These are phyloP conservation scores for Metschnikowia matae DNA, from an alignment of 805 yeast genomes.

Conservation along the genomic window DNA sequence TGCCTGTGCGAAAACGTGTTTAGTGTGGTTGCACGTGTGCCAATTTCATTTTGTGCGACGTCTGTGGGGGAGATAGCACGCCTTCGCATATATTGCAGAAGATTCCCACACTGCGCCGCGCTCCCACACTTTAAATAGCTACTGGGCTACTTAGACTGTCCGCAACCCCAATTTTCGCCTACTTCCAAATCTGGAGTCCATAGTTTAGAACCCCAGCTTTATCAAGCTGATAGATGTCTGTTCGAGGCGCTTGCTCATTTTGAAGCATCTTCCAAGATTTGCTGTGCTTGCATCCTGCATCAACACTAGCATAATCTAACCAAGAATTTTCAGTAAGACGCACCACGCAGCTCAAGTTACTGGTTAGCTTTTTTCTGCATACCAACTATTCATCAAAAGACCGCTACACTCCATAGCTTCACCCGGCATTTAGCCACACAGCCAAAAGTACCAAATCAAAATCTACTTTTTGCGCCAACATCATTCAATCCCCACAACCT, in stretches of 20 bases:
- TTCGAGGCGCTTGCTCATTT: not conserved
- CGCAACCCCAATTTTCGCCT: not conserved
- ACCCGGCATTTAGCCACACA: not conserved
- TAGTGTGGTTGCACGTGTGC: slow-evolving; percentile 3
- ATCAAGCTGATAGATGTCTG: not conserved
- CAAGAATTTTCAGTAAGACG: slow-evolving; percentile 1
- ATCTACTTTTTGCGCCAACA: not conserved
- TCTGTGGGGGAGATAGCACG: not conserved
- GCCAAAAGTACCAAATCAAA: not conserved
- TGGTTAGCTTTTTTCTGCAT: not conserved
- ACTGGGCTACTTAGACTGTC: not conserved
- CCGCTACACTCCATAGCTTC: not conserved
- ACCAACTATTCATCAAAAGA: not conserved
- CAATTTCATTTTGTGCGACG: slow-evolving; percentile 1
- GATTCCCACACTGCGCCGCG: slow-evolving; percentile 2
- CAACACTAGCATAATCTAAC: not conserved
- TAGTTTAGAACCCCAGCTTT: not conserved
- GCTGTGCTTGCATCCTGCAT: slow-evolving; percentile 3
- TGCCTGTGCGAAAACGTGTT: slow-evolving; percentile 4
- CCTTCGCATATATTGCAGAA: slow-evolving; percentile 1
- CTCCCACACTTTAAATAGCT: not conserved
- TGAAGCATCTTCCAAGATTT: not conserved
- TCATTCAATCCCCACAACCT: not conserved
- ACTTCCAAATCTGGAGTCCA: not conserved
- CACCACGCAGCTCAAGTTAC: not conserved